Percentiles rank a stretch among this genome's conserved stretches.
These are phyloP conservation scores for Colletotrichum tropicale DNA, from an alignment of 2,329 filamentous ascomycete genomes.

Conservation along the genomic window DNA sequence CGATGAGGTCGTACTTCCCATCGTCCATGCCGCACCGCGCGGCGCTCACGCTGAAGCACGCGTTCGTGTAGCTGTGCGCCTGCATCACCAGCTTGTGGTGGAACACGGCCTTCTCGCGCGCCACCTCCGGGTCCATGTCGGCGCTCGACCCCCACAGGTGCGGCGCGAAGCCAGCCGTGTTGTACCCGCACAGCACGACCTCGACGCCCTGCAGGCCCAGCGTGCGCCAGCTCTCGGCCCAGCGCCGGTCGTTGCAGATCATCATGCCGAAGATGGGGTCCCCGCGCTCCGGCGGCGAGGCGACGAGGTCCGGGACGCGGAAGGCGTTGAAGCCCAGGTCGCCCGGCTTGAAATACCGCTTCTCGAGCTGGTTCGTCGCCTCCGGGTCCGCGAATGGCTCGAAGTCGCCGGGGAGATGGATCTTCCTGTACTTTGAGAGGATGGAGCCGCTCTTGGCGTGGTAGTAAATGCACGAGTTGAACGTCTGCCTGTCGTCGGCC, in stretches of 20 bases:
- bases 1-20: constrained; percentile 53
- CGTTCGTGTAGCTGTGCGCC: constrained; percentile 57
- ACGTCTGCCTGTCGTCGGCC: constrained; percentile 37
- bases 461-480: constrained; percentile 59
- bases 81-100: constrained; percentile 58
- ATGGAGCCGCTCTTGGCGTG: constrained; percentile 47
- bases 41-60: constrained; percentile 52
- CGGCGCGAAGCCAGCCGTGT: constrained; percentile 53
- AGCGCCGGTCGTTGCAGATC: constrained; percentile 60
- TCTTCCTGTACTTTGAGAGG: constrained; percentile 56
- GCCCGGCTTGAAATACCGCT: constrained; percentile 58
- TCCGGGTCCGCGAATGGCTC: constrained; percentile 53
- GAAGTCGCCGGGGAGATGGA: constrained; percentile 58
- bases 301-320: constrained; percentile 50
- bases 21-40: constrained; percentile 46
- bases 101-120: constrained; percentile 52
- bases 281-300: constrained; percentile 40
- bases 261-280: constrained; percentile 60
- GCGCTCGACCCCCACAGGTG: constrained; percentile 39
- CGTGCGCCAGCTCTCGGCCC: constrained; percentile 57
- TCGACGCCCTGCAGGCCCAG: constrained; percentile 49
- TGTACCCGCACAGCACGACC: constrained; percentile 46
- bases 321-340: constrained; percentile 59
- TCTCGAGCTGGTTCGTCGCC: constrained; percentile 59
- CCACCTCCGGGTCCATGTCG: constrained; percentile 27